phyloP scores from a whole-genome alignment of 75 land plant species.

The Pinus tabuliformis region DNA sequence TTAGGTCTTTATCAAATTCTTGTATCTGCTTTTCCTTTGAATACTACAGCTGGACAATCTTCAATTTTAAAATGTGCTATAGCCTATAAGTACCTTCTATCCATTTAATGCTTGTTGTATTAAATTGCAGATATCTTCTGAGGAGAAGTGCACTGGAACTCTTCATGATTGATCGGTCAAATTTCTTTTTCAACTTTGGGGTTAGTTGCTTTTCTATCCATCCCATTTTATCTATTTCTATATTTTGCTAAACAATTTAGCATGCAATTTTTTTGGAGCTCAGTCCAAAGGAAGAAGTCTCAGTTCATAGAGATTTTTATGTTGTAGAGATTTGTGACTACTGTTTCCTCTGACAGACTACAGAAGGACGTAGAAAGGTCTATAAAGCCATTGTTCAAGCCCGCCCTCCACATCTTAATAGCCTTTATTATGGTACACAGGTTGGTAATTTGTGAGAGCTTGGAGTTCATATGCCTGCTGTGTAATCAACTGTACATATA shows the following conservation, averaged over 20 bases:
- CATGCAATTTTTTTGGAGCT: not conserved
- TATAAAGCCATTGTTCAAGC: slow-evolving; percentile 93
- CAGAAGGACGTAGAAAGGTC: slow-evolving; percentile 70
- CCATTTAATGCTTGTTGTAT: not conserved
- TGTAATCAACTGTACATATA: not conserved
- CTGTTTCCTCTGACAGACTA: slow-evolving; percentile 40
- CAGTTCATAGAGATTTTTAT: not conserved
- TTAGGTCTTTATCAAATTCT: not conserved
- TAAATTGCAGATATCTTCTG: slow-evolving; percentile 71
- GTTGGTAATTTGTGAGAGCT: slow-evolving; percentile 26
- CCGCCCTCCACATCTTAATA: slow-evolving; percentile 88
- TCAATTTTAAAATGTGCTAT: too few relatives aligned
- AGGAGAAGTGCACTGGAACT: slow-evolving; percentile 95
- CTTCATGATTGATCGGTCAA: slow-evolving; percentile 95
- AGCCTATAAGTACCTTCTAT: not conserved
- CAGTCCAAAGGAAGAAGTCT: not conserved
- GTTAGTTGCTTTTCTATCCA: slow-evolving; percentile 24
- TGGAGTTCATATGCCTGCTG: not conserved
- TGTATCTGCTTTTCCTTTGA: not conserved
- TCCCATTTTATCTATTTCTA: not conserved
- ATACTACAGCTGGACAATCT: too few relatives aligned
- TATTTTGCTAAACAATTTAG: not conserved
- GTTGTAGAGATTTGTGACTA: slow-evolving; percentile 2
- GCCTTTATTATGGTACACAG: slow-evolving; percentile 94
- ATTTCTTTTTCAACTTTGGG: slow-evolving; percentile 96